These are phyloP conservation scores for Trametes hirsuta DNA, from an alignment of 1,284 basidiomycete species.

Conservation along the genomic window DNA sequence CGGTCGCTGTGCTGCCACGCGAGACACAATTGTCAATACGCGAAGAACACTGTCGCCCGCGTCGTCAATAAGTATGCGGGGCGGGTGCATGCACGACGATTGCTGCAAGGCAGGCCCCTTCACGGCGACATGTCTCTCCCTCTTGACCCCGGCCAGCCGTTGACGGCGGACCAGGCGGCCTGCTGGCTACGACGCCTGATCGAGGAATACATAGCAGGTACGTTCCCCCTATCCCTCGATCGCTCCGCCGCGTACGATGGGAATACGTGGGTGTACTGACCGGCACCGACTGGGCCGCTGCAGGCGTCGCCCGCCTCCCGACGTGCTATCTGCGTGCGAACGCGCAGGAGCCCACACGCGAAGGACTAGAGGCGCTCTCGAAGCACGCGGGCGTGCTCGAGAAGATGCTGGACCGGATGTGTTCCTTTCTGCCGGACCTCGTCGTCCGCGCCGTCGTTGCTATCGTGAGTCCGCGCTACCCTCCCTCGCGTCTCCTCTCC, in stretches of 20 bases:
- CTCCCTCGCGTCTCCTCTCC: too few species aligned
- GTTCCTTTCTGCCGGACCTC: constrained; percentile 6
- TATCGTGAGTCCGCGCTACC: constrained; percentile 6
- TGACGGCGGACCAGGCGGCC: constrained; percentile 17
- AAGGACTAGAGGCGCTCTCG: neutral
- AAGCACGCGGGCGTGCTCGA: constrained; percentile 18
- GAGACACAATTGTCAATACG: constrained; percentile 18
- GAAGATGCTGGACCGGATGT: constrained; percentile 4
- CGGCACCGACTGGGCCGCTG: too few species aligned
- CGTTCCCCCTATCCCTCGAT: constrained; percentile 4
- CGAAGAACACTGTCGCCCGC: constrained; percentile 8
- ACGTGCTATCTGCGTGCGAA: neutral
- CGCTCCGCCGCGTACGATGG: neutral
- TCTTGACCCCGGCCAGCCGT: constrained; percentile 14
- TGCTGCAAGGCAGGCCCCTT: constrained; percentile 21
- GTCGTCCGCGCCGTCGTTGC: constrained; percentile 10
- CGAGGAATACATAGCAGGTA: neutral
- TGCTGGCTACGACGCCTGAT: constrained; percentile 12
- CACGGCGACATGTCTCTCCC: constrained; percentile 16
- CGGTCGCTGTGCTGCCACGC: neutral
- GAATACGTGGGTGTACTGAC: too few species aligned
- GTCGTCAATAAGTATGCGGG: constrained; percentile 14
- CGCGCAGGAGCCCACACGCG: neutral
- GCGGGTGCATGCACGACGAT: neutral
- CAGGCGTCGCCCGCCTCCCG: constrained; percentile 2